Evolutionary conservation across 1,284 basidiomycete species (phyloP), one percentile per base, ranked within the genome.

Genomic region (Puccinia horiana): DNA sequence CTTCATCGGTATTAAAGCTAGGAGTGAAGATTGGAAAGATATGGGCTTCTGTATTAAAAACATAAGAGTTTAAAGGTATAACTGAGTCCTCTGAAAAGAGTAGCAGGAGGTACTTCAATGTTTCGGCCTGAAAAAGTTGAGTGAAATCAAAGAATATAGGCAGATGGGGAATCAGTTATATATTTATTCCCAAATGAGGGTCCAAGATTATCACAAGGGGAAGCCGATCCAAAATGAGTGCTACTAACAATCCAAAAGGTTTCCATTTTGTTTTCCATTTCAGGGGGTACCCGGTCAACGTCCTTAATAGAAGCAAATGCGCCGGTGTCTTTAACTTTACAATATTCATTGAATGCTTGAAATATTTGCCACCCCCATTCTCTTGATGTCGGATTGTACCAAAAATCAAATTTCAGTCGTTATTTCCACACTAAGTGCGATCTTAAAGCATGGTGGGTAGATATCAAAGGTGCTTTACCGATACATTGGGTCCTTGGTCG

Each of bases 91-190:
- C 93, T 72, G 92, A 91, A 86, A 97, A 98, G 6, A 97, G 88
- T 83, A 98, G 88, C 86, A 93, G 98, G 58, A 99, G 88, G 87
- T 99, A 99, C 87, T 99, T 98, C 82, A 98, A 88, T 6, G 95
- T 98, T 88, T 98, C 95, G 85, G 92, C 92, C 91, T 91, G 87
- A 88, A 42, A 44, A 37, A 44, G 29, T 42, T 12, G n/a, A 14
- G 61, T 69, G 26, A 44, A 23, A 58, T 37, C 35, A 26, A 40
- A 40, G 14, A 26, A 61, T 26, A 42, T 40, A n/a, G 35, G 32
- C 32, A 20, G 58, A 20, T 6, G 23, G 83, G 86, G 32, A 91
- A 69, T 89, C 84, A 93, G 89, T 26, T 40, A 56, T 23, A 40
- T 26, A 35, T 16, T 32, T 26, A 86, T 87, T 82, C 88, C 83